Evolutionary conservation across 139 green algal genomes (phyloP).

Genomic region (Volvox africanus): DNA sequence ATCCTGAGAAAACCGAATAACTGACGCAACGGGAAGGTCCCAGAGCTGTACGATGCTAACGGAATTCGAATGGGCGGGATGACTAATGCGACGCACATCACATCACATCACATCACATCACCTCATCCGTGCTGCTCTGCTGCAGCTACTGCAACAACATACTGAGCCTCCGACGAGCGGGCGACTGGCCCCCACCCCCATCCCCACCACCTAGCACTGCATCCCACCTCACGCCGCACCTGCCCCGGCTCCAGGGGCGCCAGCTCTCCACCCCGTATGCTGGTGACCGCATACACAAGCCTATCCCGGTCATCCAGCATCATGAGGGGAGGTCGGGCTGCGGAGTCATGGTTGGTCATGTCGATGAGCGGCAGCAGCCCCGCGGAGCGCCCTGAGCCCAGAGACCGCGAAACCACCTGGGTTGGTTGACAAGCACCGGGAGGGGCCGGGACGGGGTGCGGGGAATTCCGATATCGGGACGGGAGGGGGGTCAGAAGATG

Average conservation of each 20-base stretch:
- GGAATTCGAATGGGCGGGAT: background rate
- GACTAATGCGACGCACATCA: background rate
- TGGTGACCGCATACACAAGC: conserved; percentile 38
- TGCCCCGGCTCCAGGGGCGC: conserved; percentile 37
- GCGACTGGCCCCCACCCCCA: too few relatives aligned
- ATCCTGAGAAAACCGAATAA: too few relatives aligned
- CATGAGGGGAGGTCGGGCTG: conserved; percentile 34
- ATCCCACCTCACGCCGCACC: background rate
- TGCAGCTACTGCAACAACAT: too few relatives aligned
- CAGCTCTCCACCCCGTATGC: conserved; percentile 37
- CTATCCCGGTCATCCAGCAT: conserved; percentile 21
- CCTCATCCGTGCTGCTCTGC: background rate
- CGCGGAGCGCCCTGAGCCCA: background rate
- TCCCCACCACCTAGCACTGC: background rate
- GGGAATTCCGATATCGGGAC: too few relatives aligned
- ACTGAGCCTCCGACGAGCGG: too few relatives aligned
- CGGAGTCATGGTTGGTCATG: conserved; percentile 45
- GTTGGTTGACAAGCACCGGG: background rate
- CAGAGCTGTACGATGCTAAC: background rate
- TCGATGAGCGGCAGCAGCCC: conserved; percentile 48
- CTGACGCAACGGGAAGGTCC: too few relatives aligned
- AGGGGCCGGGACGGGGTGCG: too few relatives aligned
- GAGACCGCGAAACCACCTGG: conserved; percentile 43
- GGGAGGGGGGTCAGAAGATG: too few relatives aligned
- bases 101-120: background rate